These are phyloP conservation scores for Flaveria trinervia DNA, from an alignment of 129 eudicot genomes.

Conservation along the genomic window DNA sequence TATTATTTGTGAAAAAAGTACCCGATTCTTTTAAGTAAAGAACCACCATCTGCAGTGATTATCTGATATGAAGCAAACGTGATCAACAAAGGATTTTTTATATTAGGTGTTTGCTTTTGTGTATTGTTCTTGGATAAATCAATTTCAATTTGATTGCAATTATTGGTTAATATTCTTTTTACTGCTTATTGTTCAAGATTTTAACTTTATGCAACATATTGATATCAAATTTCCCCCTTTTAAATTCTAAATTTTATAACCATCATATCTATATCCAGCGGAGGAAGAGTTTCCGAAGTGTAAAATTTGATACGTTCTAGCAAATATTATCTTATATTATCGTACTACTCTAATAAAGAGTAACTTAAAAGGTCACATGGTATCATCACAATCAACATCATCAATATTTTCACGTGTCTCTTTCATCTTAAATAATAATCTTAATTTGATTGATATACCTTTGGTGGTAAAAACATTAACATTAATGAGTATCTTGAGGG, in stretches of 20 bases:
- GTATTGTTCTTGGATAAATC: not conserved
- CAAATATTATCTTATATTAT: too few species aligned
- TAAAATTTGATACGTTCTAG: too few species aligned
- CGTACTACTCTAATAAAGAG: too few species aligned
- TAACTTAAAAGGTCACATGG: too few species aligned
- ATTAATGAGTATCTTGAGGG: too few species aligned
- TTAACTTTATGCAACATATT: not conserved
- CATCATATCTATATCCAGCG: too few species aligned
- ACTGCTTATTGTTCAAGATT: not conserved
- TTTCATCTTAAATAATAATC: too few species aligned
- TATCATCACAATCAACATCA: too few species aligned
- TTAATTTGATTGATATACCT: too few species aligned
- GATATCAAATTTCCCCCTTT: not conserved
- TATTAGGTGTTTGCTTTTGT: not conserved
- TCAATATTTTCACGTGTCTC: too few species aligned
- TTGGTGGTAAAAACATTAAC: too few species aligned
- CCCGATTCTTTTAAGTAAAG: conserved; percentile 30
- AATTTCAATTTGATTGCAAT: not conserved
- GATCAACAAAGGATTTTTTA: not conserved
- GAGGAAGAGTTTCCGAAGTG: too few species aligned
- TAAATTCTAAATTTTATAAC: not conserved
- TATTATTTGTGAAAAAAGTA: conserved; percentile 16
- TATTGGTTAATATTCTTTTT: not conserved
- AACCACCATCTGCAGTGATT: conserved; percentile 26
- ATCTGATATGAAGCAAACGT: not conserved